Percentiles rank a stretch among this genome's conserved stretches.
phyloP scores from a whole-genome alignment of 129 eudicot species.

The Centrapalus pauciflorus region DNA sequence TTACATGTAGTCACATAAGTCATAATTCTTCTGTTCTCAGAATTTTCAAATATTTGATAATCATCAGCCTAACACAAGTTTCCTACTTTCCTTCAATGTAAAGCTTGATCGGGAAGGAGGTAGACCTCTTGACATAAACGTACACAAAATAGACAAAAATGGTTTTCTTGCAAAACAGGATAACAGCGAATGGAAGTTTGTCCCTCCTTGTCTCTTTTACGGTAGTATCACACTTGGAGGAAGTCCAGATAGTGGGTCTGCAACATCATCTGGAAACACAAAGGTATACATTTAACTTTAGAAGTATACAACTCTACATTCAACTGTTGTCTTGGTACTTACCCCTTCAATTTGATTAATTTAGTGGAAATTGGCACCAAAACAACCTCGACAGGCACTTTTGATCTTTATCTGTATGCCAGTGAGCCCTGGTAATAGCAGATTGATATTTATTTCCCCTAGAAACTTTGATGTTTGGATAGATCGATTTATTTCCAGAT shows the following conservation, averaged over 20 bases:
- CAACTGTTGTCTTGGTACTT: background rate
- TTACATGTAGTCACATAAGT: background rate
- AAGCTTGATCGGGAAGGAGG: conserved; percentile 94
- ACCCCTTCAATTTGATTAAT: background rate
- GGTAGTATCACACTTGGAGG: conserved; percentile 38
- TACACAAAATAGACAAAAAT: conserved; percentile 40
- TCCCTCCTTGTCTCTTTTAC: conserved; percentile 68
- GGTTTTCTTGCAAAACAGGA: conserved; percentile 56
- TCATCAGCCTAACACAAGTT: conserved; percentile 29
- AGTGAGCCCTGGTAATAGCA: conserved; percentile 85
- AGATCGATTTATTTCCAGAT: conserved; percentile 59
- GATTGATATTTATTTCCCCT: conserved; percentile 64
- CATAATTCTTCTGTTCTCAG: background rate
- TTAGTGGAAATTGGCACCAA: conserved; percentile 24
- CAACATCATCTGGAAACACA: conserved; percentile 22
- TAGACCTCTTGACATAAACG: conserved; percentile 54
- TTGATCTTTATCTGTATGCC: conserved; percentile 69
- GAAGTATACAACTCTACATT: background rate
- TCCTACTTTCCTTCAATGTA: conserved; percentile 54
- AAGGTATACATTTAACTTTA: conserved; percentile 33
- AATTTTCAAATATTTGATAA: no score
- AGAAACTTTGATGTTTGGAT: conserved; percentile 72
- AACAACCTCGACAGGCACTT: conserved; percentile 24
- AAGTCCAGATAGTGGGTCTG: conserved; percentile 26
- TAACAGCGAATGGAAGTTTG: conserved; percentile 30